Evolutionary conservation across 2,329 filamentous ascomycete genomes (phyloP).

Genomic region (Alternaria sp.): DNA sequence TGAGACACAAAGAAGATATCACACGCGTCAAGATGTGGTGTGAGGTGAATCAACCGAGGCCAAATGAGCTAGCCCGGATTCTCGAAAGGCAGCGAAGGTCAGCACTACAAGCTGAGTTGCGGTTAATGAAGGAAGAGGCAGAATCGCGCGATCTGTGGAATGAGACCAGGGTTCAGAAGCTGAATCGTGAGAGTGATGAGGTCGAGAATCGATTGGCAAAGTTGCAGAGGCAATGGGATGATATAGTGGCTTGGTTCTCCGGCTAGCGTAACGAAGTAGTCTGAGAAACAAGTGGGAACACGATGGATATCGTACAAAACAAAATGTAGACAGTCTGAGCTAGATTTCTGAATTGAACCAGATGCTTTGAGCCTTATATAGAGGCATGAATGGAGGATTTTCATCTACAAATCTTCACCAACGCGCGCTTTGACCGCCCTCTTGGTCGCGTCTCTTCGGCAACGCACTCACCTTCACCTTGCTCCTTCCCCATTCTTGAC

Average conservation of each 20-base stretch:
- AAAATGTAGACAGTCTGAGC: fast-evolving
- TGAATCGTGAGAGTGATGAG: background rate
- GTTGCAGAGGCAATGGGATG: background rate
- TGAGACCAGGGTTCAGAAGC: background rate
- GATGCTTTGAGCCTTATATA: too few relatives aligned
- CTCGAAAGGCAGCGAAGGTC: background rate
- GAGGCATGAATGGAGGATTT: background rate
- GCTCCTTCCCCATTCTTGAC: background rate
- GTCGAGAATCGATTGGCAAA: background rate
- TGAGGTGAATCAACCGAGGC: background rate
- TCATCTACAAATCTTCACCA: background rate
- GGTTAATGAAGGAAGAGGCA: background rate
- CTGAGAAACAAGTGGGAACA: background rate
- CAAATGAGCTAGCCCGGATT: background rate
- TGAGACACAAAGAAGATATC: background rate
- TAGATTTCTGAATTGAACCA: fast-evolving
- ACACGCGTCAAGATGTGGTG: background rate
- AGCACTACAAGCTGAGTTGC: background rate
- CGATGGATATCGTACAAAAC: background rate
- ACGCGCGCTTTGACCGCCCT: background rate
- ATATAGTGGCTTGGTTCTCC: background rate
- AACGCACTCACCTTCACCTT: background rate
- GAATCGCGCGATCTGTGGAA: background rate
- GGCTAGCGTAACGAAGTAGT: background rate
- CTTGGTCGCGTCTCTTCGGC: background rate